Base-by-base conservation (phyloP, 2,329 filamentous ascomycete genomes). In the Fusarium beomiforme region DNA sequence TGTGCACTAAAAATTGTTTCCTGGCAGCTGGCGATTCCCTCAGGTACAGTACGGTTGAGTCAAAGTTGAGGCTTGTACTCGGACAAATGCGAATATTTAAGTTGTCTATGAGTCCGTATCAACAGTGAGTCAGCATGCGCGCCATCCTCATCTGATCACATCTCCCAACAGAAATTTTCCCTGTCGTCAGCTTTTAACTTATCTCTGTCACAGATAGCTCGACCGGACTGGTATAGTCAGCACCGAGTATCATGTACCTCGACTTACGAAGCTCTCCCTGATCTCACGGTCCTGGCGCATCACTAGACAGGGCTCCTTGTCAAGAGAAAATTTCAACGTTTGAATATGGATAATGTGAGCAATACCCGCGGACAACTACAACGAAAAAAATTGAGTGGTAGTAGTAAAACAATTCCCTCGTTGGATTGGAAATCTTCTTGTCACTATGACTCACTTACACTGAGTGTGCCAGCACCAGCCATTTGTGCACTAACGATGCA, bases 271-370 rank as follows among this genome's bases (percentile, higher is more conserved):
- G 50, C 64, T 71, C 69, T 61, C 59, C 53, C 63, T 67, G 50
- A 39, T 42, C 57, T 58, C 41, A 51, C 67, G 54, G 37, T 36
- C 70, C 46, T 24, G 46, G 70, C 62, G 12, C 31, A 51, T 70
- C 53, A 44, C 66, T 59, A 64, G 59, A 55, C 69, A 70, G 67
- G 66, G 70, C 43, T 73, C 58, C 33, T 50, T 51, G 57, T 47
- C 41, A 21, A 53, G 26, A 42, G 33, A 49, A 59, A 64, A 66
- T 41, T 34, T 56, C 54, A 31, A 33, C 49, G 49, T 34, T 31
- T 41, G 43, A 56, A 41, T 37, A n/a, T 24, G 19, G 34, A 59
- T 21, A 43, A 49, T 47, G 47, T 36, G 33, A 43, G 33, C 46
- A 17, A n/a, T 44, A 49, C n/a, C 17, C 29, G 11, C 41, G n/a